phyloP scores from a whole-genome alignment of 352 stramenopile species.

The Pythium coloratum region DNA sequence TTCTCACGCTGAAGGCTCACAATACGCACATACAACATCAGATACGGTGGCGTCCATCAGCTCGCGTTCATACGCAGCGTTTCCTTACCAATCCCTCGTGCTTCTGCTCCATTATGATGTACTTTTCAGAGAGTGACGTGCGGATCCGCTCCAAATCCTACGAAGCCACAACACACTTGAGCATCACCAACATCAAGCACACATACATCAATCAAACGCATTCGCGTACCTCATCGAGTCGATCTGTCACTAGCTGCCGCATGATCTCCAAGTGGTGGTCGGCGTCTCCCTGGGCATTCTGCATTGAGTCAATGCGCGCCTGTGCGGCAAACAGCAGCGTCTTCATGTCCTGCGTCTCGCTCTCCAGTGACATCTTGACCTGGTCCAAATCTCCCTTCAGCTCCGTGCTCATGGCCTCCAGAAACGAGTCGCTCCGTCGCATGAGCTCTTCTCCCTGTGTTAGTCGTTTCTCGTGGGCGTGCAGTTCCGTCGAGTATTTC shows the following conservation, averaged over 20 bases:
- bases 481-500: constrained; percentile 52
- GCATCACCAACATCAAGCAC: background rate
- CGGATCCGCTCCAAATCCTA: constrained; percentile 63
- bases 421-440: constrained; percentile 40
- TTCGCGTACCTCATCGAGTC: constrained; percentile 44
- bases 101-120: constrained; percentile 44
- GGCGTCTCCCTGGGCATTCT: constrained; percentile 33
- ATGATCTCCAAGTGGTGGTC: constrained; percentile 46
- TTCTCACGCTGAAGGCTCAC: constrained; percentile 10
- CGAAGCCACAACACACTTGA: background rate
- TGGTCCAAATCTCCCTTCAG: constrained; percentile 30
- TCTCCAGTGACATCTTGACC: constrained; percentile 25
- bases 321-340: constrained; percentile 47
- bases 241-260: constrained; percentile 39
- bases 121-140: constrained; percentile 57
- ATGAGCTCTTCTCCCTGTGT: constrained; percentile 41
- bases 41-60: background rate
- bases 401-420: constrained; percentile 38
- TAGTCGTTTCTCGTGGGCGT: constrained; percentile 38
- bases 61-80: background rate
- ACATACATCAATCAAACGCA: background rate
- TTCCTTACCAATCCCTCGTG: constrained; percentile 43
- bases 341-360: constrained; percentile 54
- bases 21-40: constrained; percentile 1
- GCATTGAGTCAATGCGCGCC: constrained; percentile 43